Conservation (phyloP, 768 basidiomycete genomes). For the Boletus fagicola region DNA sequence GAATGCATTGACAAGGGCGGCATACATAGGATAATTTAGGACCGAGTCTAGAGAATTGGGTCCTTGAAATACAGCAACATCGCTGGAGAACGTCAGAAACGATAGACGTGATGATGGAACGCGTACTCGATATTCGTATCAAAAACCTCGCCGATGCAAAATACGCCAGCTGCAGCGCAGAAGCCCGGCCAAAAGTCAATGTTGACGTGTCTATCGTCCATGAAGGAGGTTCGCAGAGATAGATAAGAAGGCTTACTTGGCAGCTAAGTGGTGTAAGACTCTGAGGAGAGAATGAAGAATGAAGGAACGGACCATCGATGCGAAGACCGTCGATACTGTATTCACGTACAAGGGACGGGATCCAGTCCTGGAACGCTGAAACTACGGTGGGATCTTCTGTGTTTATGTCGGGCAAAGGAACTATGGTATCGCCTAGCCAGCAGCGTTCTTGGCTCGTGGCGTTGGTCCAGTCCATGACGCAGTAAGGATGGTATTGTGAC, state of each 20-base stretch:
- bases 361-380: constrained; percentile 65
- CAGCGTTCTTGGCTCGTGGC: constrained; percentile 69
- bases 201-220: constrained; percentile 55
- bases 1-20: constrained; percentile 62
- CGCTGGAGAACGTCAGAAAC: constrained; percentile 37
- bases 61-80: constrained; percentile 60
- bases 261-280: constrained; percentile 21
- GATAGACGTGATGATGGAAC: neutral
- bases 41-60: constrained; percentile 62
- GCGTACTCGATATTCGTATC: constrained; percentile 50
- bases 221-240: neutral
- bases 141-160: constrained; percentile 83
- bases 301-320: constrained; percentile 56
- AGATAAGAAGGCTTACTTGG: constrained; percentile 28
- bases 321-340: constrained; percentile 84
- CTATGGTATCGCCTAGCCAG: constrained; percentile 77
- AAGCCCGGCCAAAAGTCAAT: constrained; percentile 76
- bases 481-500: constrained; percentile 77
- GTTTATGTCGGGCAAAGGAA: constrained; percentile 77
- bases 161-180: constrained; percentile 72
- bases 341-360: constrained; percentile 60
- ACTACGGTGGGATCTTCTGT: constrained; percentile 67
- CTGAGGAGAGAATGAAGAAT: neutral
- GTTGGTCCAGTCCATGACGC: constrained; percentile 69
- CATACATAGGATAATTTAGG: constrained; percentile 70